Conservation (phyloP, 495 filamentous ascomycete species). For the Hyaloscypha finlandica region DNA sequence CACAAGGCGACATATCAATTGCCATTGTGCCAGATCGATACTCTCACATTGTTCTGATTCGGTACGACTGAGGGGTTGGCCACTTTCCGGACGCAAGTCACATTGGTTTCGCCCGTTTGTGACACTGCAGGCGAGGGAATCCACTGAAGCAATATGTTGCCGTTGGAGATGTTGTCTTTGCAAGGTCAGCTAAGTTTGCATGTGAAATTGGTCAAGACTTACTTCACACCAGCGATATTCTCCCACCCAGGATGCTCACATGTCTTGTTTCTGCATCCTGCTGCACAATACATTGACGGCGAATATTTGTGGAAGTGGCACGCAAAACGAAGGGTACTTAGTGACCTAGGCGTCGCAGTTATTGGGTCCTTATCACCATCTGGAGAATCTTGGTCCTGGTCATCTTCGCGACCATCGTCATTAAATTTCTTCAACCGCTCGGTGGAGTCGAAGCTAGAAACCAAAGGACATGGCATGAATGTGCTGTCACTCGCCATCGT, state of each 20-base stretch:
- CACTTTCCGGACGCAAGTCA: not conserved
- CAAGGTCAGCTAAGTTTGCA: not conserved
- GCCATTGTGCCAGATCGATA: slow-evolving; percentile 1
- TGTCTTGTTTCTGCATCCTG: not conserved
- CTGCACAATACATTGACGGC: not conserved
- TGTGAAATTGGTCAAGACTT: not conserved
- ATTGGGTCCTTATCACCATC: not conserved
- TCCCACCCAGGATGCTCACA: not conserved
- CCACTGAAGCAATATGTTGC: not conserved
- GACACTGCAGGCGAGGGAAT: too few relatives aligned
- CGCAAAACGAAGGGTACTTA: not conserved
- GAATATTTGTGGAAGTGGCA: not conserved
- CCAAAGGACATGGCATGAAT: not conserved
- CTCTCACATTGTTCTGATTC: not conserved
- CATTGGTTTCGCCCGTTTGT: too few relatives aligned
- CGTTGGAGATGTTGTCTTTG: not conserved
- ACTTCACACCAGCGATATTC: not conserved
- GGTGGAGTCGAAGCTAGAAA: not conserved
- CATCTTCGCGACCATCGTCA: not conserved
- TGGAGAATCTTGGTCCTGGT: not conserved
- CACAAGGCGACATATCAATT: not conserved
- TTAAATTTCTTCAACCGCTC: not conserved
- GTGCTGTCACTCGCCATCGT: not conserved
- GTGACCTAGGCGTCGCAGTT: not conserved
- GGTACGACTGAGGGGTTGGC: not conserved